Conservation (phyloP, 805 yeast species). For the Pichia manshurica region DNA sequence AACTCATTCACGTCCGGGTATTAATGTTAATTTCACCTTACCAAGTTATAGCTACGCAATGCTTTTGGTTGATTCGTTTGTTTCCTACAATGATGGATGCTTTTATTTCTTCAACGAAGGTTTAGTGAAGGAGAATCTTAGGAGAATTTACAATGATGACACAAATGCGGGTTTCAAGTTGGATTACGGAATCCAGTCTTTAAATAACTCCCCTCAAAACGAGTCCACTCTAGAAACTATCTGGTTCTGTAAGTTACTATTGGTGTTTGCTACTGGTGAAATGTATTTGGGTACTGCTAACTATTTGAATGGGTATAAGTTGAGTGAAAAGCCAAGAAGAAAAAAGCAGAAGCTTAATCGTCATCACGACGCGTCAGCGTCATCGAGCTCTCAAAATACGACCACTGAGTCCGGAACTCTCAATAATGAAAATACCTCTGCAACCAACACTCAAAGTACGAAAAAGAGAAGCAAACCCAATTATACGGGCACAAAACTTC, state of each 20-base stretch:
- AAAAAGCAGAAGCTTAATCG: constrained; percentile 19
- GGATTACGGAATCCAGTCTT: constrained; percentile 24
- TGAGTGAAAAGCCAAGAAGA: constrained; percentile 21
- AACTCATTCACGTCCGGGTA: constrained; percentile 61
- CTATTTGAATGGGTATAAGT: constrained; percentile 46
- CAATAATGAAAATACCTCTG: neutral
- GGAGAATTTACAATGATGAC: constrained; percentile 54
- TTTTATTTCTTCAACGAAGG: constrained; percentile 84
- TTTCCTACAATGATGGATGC: constrained; percentile 78
- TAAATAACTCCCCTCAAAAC: constrained; percentile 27
- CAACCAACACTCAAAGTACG: neutral
- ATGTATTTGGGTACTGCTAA: constrained; percentile 77
- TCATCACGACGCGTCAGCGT: neutral
- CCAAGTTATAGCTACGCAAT: constrained; percentile 76
- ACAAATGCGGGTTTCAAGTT: constrained; percentile 25
- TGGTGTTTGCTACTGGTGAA: constrained; percentile 76
- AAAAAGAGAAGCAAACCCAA: neutral
- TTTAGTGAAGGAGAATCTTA: constrained; percentile 58
- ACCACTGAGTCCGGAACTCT: neutral
- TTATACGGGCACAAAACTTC: constrained; percentile 41
- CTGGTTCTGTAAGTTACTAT: constrained; percentile 71
- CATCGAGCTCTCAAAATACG: neutral
- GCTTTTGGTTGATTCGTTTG: constrained; percentile 67
- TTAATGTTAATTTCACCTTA: constrained; percentile 62
- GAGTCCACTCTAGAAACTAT: constrained; percentile 67